These are phyloP conservation scores for Colletotrichum navitas DNA, from an alignment of 2,329 filamentous ascomycete genomes.

Conservation along the genomic window DNA sequence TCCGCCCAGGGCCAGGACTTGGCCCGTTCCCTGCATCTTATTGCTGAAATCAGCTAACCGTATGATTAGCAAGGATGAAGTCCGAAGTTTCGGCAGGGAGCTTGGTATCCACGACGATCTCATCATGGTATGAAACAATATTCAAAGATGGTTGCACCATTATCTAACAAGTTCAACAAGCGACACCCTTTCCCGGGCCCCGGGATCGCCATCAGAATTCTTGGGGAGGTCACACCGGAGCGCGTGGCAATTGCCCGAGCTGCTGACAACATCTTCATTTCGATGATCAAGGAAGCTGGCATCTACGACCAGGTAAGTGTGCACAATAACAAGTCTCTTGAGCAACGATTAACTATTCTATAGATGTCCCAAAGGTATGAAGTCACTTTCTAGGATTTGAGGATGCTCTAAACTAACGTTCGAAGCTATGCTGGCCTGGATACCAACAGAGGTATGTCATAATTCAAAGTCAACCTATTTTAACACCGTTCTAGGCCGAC, in stretches of 20 bases:
- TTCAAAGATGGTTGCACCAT: not conserved
- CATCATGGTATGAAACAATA: constrained; percentile 55
- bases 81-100: constrained; percentile 49
- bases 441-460: constrained; percentile 51
- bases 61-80: constrained; percentile 43
- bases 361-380: constrained; percentile 58
- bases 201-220: constrained; percentile 79
- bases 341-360: constrained; percentile 4
- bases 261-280: constrained; percentile 83
- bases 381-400: too few species aligned
- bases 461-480: not conserved
- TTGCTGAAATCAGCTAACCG: not conserved
- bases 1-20: not conserved
- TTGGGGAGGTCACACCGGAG: constrained; percentile 86
- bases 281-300: constrained; percentile 78
- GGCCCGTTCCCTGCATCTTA: not conserved
- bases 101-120: constrained; percentile 57
- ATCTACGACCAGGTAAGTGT: constrained; percentile 71
- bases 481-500: not conserved
- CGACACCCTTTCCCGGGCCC: constrained; percentile 64
- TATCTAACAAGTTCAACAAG: not conserved
- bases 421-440: constrained; percentile 57
- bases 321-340: not conserved
- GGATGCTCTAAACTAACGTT: not conserved
- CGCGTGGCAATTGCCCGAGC: constrained; percentile 83